Base-by-base conservation (phyloP, 2,329 filamentous ascomycete genomes). In the Taxawa tesnikishii region DNA sequence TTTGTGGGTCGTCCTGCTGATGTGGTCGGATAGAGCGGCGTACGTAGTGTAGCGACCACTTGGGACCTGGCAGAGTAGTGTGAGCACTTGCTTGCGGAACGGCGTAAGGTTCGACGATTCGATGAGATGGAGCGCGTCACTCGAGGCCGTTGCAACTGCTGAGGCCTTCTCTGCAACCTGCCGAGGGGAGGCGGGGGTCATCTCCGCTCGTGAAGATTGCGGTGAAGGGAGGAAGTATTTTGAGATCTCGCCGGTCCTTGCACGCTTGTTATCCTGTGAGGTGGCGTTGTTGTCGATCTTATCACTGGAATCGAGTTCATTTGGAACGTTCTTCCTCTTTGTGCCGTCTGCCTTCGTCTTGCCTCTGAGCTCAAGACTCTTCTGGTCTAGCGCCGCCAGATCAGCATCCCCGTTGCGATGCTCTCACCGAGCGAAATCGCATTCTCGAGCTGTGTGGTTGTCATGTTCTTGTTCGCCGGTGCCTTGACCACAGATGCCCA, bases 51-150 rank as follows among this genome's bases (percentile, higher is more conserved):
- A 55, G 7, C 47, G 42, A 5, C 55, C 53, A 4, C 38, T 32
- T 1, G 55, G 54, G 14, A 58, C 46, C 30, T 50, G 43, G 32
- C 46, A 52, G 15, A 58, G 46, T 25, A 56, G 43, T 4, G 41
- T 43, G 23, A 57, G 47, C 13, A 47, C 49, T 28, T 45, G 43
- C 32, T 53, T 55, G 15, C 65, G 64, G 50, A 66, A 68, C 11
- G 61, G 55, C 3, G 65, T 68, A 13, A 71, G 56, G n/a, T 54
- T 55, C 31, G 66, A 62, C 15, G 50, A 44, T 16, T 52, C 46
- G 40, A 68, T 65, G 32, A 58, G 55, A 14, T 43, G 44, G 28
- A 65, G 55, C 15, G 50, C 39, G 49, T 43, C 15, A 45, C 33
- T n/a, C n/a, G n/a, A n/a, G n/a, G n/a, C n/a, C 29, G 18, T 21